Evolutionary conservation across 495 filamentous ascomycete species (phyloP).

Genomic region (Pyrenopolyporus hunteri): DNA sequence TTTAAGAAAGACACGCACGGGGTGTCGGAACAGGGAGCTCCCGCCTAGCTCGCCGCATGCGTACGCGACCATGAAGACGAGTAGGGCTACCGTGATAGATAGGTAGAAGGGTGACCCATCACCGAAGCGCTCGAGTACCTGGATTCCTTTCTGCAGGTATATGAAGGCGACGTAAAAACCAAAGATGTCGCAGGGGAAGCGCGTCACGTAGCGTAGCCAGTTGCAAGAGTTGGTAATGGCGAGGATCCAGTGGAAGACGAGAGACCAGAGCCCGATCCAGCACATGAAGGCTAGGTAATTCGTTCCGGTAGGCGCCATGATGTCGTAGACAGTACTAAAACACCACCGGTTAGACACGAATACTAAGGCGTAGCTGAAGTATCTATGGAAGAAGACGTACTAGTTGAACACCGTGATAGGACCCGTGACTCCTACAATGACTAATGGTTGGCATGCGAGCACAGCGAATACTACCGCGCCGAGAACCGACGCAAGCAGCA

Average conservation of each 20-base stretch:
- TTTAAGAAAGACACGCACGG: slow-evolving; percentile 76
- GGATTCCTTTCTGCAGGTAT: slow-evolving; percentile 84
- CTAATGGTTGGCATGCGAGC: slow-evolving; percentile 77
- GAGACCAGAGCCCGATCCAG: slow-evolving; percentile 85
- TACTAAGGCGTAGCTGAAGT: neutral
- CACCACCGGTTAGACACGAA: slow-evolving; percentile 19
- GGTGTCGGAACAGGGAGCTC: slow-evolving; percentile 72
- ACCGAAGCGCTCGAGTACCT: slow-evolving; percentile 69
- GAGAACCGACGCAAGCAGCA: slow-evolving; percentile 77
- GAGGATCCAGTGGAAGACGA: slow-evolving; percentile 80
- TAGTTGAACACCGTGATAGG: slow-evolving; percentile 90
- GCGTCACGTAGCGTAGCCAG: slow-evolving; percentile 77
- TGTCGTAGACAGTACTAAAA: slow-evolving; percentile 79
- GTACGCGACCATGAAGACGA: slow-evolving; percentile 76
- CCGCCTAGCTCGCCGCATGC: slow-evolving; percentile 71
- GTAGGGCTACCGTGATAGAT: slow-evolving; percentile 72
- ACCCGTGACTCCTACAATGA: slow-evolving; percentile 90
- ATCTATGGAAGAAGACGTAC: slow-evolving; percentile 39
- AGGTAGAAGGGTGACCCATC: slow-evolving; percentile 69
- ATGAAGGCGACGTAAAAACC: slow-evolving; percentile 89
- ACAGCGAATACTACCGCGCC: slow-evolving; percentile 78
- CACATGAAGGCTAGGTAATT: slow-evolving; percentile 85
- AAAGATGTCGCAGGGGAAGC: slow-evolving; percentile 87
- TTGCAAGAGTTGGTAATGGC: slow-evolving; percentile 83
- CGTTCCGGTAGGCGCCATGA: slow-evolving; percentile 68